Conservation (phyloP, 2,329 filamentous ascomycete genomes). For the Alternaria sp. region DNA sequence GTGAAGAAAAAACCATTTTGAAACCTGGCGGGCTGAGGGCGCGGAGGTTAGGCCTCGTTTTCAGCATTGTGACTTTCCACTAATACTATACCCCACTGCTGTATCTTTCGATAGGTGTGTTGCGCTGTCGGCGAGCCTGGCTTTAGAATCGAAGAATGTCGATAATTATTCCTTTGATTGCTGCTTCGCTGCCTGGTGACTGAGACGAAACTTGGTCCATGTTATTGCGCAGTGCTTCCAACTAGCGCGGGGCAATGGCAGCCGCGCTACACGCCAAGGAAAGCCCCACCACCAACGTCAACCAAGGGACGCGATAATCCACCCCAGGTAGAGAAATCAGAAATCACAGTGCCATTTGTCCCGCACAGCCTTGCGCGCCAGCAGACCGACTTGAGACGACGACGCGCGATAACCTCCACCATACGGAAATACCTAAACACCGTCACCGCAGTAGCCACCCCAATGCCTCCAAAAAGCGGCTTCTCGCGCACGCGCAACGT, state of each 20-base stretch:
- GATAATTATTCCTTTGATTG: neutral
- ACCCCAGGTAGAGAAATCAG: neutral
- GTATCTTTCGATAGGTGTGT: slow-evolving; percentile 30
- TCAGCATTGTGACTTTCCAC: slow-evolving; percentile 26
- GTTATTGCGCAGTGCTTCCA: slow-evolving; percentile 7
- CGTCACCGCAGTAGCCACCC: too few species aligned
- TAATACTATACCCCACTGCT: slow-evolving; percentile 49
- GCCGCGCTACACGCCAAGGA: slow-evolving; percentile 21
- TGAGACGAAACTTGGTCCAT: neutral
- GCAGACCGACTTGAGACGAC: neutral
- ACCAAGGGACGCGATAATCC: slow-evolving; percentile 13
- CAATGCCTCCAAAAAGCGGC: slow-evolving; percentile 50
- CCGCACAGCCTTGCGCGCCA: slow-evolving; percentile 1
- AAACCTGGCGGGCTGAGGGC: slow-evolving; percentile 1
- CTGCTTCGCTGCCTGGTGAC: neutral
- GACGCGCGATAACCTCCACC: neutral
- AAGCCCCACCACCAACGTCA: slow-evolving; percentile 26
- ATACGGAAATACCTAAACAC: neutral
- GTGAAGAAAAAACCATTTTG: neutral
- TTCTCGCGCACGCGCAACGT: slow-evolving; percentile 58
- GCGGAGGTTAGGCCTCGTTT: slow-evolving; percentile 3
- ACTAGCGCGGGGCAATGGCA: slow-evolving; percentile 32
- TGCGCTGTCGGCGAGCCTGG: slow-evolving; percentile 10
- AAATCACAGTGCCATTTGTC: neutral
- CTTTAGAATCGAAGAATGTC: slow-evolving; percentile 6